Conservation (phyloP, 306 rosid genomes). For the Quercus parvula region DNA sequence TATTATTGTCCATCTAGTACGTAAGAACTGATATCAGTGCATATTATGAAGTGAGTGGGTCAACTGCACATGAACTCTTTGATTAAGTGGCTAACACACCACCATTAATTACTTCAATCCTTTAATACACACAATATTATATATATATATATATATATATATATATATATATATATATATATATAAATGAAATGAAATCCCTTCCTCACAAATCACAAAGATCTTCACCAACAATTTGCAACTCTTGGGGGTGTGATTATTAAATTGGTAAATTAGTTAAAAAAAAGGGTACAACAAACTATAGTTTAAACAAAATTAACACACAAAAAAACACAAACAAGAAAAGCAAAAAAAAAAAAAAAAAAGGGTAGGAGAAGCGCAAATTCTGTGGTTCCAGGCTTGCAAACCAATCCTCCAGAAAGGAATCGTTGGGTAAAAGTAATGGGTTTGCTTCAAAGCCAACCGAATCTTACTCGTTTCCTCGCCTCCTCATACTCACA, state of each 20-base stretch:
- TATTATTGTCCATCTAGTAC: constrained; percentile 29
- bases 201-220: constrained; percentile 31
- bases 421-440: constrained; percentile 86
- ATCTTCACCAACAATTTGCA: constrained; percentile 21
- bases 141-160: not conserved
- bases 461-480: constrained; percentile 96
- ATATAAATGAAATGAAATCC: not conserved
- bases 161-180: not conserved
- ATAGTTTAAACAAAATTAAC: not conserved
- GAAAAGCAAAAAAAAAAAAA: not conserved
- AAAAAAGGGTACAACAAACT: not conserved
- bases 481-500: constrained; percentile 60
- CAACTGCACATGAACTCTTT: constrained; percentile 56
- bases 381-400: constrained; percentile 82
- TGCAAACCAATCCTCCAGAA: constrained; percentile 82
- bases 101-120: constrained; percentile 10
- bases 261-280: constrained; percentile 7
- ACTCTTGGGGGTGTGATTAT: not conserved
- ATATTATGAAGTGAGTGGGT: constrained; percentile 43
- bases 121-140: not conserved
- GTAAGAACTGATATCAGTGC: constrained; percentile 29
- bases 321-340: constrained; percentile 9
- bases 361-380: constrained; percentile 20
- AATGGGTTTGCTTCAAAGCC: constrained; percentile 97
- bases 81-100: constrained; percentile 18